Conservation (phyloP, 176 grass and related monocot genomes). For the Guadua angustifolia region DNA sequence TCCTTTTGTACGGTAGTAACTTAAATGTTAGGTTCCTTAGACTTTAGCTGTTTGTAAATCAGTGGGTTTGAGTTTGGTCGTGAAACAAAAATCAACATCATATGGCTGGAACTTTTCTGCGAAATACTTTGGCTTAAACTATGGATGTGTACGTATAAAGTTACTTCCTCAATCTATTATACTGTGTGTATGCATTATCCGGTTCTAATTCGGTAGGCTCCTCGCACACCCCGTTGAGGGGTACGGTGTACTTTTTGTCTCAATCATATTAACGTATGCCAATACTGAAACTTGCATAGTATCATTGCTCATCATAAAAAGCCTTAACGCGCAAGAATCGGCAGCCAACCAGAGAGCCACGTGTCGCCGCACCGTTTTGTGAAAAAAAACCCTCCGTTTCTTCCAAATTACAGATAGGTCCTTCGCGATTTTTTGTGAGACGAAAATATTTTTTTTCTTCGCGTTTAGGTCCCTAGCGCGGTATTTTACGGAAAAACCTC, state of each 20-base stretch:
- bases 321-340: too few relatives aligned
- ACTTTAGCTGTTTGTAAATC: background rate
- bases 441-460: too few relatives aligned
- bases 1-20: background rate
- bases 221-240: background rate
- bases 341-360: too few relatives aligned
- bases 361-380: too few relatives aligned
- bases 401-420: too few relatives aligned
- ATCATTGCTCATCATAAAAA: too few relatives aligned
- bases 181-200: background rate
- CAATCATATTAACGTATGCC: conserved; percentile 23
- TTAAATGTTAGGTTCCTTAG: background rate
- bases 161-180: background rate
- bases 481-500: too few relatives aligned
- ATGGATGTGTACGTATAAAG: background rate
- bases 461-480: too few relatives aligned
- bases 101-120: background rate
- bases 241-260: conserved; percentile 19
- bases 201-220: background rate
- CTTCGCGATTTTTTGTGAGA: too few relatives aligned
- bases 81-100: background rate
- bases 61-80: too few relatives aligned
- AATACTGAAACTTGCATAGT: conserved; percentile 4
- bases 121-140: background rate
- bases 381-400: too few relatives aligned